These are phyloP conservation scores for Blastomyces percursus DNA, from an alignment of 2,329 filamentous ascomycete species.

Conservation along the genomic window DNA sequence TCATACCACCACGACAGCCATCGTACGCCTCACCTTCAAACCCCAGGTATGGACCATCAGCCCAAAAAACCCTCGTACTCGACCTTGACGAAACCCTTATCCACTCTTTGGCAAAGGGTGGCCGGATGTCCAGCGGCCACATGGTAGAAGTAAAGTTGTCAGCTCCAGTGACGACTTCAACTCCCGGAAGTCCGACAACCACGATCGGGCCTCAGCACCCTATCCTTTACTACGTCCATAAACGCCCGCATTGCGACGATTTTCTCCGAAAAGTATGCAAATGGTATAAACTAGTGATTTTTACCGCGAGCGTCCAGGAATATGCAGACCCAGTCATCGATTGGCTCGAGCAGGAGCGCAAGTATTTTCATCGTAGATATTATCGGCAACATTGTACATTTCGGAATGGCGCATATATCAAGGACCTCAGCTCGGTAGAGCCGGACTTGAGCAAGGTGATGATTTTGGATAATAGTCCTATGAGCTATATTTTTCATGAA, in stretches of 20 bases:
- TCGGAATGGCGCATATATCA: slow-evolving; percentile 93
- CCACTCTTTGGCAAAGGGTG: slow-evolving; percentile 94
- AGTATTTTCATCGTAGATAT: slow-evolving; percentile 87
- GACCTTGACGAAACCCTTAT: slow-evolving; percentile 97
- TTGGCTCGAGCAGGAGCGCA: slow-evolving; percentile 92
- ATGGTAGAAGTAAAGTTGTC: slow-evolving; percentile 92
- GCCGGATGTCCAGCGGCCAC: slow-evolving; percentile 88
- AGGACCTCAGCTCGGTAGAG: slow-evolving; percentile 91
- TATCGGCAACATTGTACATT: slow-evolving; percentile 97
- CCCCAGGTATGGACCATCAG: slow-evolving; percentile 33
- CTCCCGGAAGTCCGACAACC: slow-evolving; percentile 49
- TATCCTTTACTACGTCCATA: slow-evolving; percentile 97
- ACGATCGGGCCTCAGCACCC: slow-evolving; percentile 73
- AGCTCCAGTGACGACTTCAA: slow-evolving; percentile 29
- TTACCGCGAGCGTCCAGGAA: slow-evolving; percentile 95
- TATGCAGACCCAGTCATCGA: slow-evolving; percentile 98
- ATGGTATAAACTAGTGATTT: slow-evolving; percentile 96
- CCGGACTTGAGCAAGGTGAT: slow-evolving; percentile 96
- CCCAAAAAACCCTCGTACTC: slow-evolving; percentile 86
- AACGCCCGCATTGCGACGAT: slow-evolving; percentile 91
- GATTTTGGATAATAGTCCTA: slow-evolving; percentile 96
- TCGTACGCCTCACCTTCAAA: slow-evolving; percentile 57
- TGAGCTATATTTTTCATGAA: slow-evolving; percentile 98
- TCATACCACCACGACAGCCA: slow-evolving; percentile 79
- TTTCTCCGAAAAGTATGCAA: slow-evolving; percentile 90